Base-by-base conservation (phyloP, 306 rosid genomes). In the Alnus glutinosa region DNA sequence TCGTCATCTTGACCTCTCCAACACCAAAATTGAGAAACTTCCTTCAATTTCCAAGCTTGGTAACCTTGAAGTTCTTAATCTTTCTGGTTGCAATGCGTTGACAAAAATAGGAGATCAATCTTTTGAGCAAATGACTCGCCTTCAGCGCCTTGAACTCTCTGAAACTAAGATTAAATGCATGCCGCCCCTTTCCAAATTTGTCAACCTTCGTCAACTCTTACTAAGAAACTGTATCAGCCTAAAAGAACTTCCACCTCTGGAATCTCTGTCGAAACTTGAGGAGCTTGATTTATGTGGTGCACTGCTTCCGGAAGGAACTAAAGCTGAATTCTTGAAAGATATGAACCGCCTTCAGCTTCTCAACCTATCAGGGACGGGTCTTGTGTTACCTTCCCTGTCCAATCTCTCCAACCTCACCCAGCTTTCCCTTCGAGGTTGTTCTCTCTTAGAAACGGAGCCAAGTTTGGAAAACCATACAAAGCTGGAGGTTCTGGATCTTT, bases 401-500 rank as follows among this genome's bases (percentile, higher is more conserved):
- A 30, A 77, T 15, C 50, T 73, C 62, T 57, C 55, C 67, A 76
- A 82, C 36, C 85, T 86, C 70, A 83, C 23, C 46, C 50, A 80
- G 66, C 82, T 86, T 30, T 55, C 66, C 13, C 80, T 86, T 34
- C 34, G 59, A 50, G 74, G 61, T 14, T 74, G 82, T 5, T 16
- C 47, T 9, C 37, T 4, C 44, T 37, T 75, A 4, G 37, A 55
- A 48, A 9, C 1, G 0, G n/a, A 32, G 9, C 39, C n/a, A 77
- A 2, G 34, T 61, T 73, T 86, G 1, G 79, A 16, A 52, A 5
- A 13, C 1, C 57, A 62, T 7, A 73, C 49, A 7, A 2, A 19
- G 15, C 85, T 86, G 1, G 77, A 86, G 78, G 75, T 75, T 75
- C 73, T 86, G 83, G 74, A 86, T 80, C 79, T 86, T 37, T 83